phyloP scores from a whole-genome alignment of 106 monocot genomes.

The Allium cepa region DNA sequence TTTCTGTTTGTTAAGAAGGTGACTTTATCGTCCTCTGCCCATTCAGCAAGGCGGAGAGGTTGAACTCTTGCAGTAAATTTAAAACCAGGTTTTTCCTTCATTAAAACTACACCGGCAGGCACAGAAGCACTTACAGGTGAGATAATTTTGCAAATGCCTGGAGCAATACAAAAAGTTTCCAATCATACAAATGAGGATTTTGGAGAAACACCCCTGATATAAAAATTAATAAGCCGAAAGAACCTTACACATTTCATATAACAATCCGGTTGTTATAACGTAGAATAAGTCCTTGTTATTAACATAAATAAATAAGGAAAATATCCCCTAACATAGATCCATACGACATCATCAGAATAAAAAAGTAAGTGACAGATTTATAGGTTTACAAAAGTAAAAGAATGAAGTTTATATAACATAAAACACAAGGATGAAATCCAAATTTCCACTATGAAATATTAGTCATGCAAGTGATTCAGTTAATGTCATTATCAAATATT shows the following conservation, averaged over 20 bases:
- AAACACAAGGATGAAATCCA: neutral
- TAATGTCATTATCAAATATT: neutral
- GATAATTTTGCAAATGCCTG: conserved; percentile 92
- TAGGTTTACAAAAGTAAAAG: no score
- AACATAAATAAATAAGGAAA: no score
- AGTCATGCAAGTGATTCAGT: neutral
- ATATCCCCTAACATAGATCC: no score
- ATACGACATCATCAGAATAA: no score
- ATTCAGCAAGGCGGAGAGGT: conserved; percentile 78
- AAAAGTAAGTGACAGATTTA: no score
- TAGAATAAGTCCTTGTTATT: no score
- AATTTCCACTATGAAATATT: neutral
- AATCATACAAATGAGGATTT: no score
- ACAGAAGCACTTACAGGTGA: conserved; percentile 80
- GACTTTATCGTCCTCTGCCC: conserved; percentile 70
- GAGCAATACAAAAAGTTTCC: neutral
- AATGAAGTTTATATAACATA: no score
- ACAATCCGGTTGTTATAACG: no score
- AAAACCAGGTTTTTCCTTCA: conserved; percentile 87
- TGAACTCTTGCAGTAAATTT: conserved; percentile 93
- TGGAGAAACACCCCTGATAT: no score
- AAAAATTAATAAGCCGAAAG: no score
- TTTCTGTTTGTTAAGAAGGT: conserved; percentile 93
- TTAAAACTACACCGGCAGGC: conserved; percentile 87
- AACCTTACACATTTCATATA: no score